Evolutionary conservation across 2,329 filamentous ascomycete species (phyloP).

Genomic region (Colletotrichum sp.): DNA sequence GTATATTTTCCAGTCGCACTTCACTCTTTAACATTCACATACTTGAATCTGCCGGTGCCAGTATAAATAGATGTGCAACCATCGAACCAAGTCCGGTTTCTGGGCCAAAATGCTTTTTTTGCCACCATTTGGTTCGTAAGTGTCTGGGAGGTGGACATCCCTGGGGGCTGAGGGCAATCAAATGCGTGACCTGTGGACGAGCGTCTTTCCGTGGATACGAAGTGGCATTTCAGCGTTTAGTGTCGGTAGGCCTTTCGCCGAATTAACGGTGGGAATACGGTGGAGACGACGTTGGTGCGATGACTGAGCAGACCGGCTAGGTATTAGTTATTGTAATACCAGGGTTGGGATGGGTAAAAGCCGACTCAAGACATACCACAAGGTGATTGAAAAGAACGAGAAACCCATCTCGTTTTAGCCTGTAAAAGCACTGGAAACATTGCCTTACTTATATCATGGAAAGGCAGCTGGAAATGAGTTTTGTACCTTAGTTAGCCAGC

Average conservation of each 20-base stretch:
- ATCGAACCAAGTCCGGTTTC: not conserved
- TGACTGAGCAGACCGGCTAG: not conserved
- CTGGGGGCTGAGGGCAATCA: not conserved
- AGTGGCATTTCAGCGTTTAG: not conserved
- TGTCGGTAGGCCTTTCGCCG: not conserved
- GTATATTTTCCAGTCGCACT: too few relatives aligned
- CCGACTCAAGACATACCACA: too few relatives aligned
- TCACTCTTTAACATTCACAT: not conserved
- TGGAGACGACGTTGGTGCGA: not conserved
- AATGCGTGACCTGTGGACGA: not conserved
- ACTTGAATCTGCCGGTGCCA: fast-evolving
- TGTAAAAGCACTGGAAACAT: too few relatives aligned
- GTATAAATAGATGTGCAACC: not conserved
- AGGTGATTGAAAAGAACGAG: too few relatives aligned
- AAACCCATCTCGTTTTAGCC: too few relatives aligned
- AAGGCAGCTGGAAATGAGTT: too few relatives aligned
- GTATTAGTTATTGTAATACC: too few relatives aligned
- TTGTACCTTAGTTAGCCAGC: too few relatives aligned
- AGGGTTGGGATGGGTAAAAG: too few relatives aligned
- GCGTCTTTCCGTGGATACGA: not conserved
- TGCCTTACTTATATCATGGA: too few relatives aligned
- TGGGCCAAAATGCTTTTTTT: not conserved
- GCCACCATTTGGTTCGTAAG: too few relatives aligned
- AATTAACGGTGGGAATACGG: not conserved
- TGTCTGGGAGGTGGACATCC: too few relatives aligned